Conservation (phyloP, 805 yeast species). For the Lachancea sp. region DNA sequence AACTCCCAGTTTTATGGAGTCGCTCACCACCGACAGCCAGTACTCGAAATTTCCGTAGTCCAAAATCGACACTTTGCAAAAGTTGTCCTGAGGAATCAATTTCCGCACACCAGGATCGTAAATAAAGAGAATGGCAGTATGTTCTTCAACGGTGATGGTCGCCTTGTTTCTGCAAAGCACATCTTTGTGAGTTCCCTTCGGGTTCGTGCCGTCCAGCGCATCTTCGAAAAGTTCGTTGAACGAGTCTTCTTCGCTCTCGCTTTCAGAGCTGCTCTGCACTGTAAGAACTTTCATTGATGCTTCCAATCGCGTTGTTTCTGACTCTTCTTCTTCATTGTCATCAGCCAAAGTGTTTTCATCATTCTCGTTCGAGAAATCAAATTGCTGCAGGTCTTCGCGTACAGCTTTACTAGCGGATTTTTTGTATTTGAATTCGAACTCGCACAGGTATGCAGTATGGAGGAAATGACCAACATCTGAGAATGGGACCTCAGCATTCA, state of each 20-base stretch:
- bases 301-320: constrained; percentile 1
- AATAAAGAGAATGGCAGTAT: constrained; percentile 43
- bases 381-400: constrained; percentile 45
- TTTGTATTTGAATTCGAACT: constrained; percentile 69
- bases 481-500: constrained; percentile 50
- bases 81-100: constrained; percentile 40
- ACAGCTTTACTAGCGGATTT: constrained; percentile 43
- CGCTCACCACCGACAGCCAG: constrained; percentile 41
- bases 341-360: constrained; percentile 19
- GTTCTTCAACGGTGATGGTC: constrained; percentile 16
- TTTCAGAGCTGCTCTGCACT: constrained; percentile 2
- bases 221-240: constrained; percentile 13
- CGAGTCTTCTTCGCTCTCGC: constrained; percentile 12
- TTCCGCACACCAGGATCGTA: constrained; percentile 47
- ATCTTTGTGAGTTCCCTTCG: not conserved
- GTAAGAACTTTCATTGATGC: constrained; percentile 1
- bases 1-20: constrained; percentile 33
- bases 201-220: constrained; percentile 6
- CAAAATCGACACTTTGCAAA: constrained; percentile 34
- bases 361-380: constrained; percentile 10
- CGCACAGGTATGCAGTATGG: constrained; percentile 55
- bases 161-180: constrained; percentile 4
- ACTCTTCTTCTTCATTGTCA: constrained; percentile 8
- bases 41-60: constrained; percentile 47
- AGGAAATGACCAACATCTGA: constrained; percentile 56